Evolutionary conservation across 108 stramenopile genomes (phyloP).

Genomic region (Fistulifera pelliculosa): DNA sequence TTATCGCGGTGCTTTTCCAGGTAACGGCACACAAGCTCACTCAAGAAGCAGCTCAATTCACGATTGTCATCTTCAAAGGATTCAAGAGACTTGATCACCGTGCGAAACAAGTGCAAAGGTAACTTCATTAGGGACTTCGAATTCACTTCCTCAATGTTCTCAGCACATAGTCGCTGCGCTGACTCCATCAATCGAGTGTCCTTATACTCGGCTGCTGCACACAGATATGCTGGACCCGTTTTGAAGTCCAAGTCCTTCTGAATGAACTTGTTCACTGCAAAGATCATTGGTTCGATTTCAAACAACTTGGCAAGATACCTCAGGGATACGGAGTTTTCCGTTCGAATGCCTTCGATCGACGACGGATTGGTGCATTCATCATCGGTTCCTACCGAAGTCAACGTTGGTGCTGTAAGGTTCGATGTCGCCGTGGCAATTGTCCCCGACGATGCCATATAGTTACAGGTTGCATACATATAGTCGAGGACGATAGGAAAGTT

Average conservation of each 20-base stretch:
- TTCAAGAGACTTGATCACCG: slow-evolving; percentile 16
- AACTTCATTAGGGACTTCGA: slow-evolving; percentile 15
- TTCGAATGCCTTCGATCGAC: slow-evolving; percentile 17
- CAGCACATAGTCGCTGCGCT: slow-evolving; percentile 26
- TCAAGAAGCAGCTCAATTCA: slow-evolving; percentile 22
- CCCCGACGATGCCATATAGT: neutral
- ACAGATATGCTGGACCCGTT: slow-evolving; percentile 27
- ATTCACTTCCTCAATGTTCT: slow-evolving; percentile 27
- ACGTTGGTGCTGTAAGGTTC: slow-evolving; percentile 19
- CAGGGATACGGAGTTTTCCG: slow-evolving; percentile 30
- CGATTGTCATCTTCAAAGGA: slow-evolving; percentile 15
- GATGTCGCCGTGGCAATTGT: slow-evolving; percentile 7
- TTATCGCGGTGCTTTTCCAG: slow-evolving; percentile 28
- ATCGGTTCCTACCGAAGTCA: slow-evolving; percentile 4
- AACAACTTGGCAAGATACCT: slow-evolving; percentile 28
- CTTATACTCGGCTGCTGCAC: slow-evolving; percentile 18
- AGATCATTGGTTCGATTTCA: slow-evolving; percentile 27
- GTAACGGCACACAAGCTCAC: slow-evolving; percentile 34
- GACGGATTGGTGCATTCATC: neutral
- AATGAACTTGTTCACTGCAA: slow-evolving; percentile 36
- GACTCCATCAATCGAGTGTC: slow-evolving; percentile 30
- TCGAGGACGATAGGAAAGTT: slow-evolving; percentile 36
- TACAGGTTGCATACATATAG: slow-evolving; percentile 23
- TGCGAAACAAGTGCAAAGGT: slow-evolving; percentile 25
- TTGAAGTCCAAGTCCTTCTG: slow-evolving; percentile 29